Evolutionary conservation across 1,284 basidiomycete genomes (phyloP), one percentile per base, ranked within the genome.

Genomic region (Tilletia horrida): DNA sequence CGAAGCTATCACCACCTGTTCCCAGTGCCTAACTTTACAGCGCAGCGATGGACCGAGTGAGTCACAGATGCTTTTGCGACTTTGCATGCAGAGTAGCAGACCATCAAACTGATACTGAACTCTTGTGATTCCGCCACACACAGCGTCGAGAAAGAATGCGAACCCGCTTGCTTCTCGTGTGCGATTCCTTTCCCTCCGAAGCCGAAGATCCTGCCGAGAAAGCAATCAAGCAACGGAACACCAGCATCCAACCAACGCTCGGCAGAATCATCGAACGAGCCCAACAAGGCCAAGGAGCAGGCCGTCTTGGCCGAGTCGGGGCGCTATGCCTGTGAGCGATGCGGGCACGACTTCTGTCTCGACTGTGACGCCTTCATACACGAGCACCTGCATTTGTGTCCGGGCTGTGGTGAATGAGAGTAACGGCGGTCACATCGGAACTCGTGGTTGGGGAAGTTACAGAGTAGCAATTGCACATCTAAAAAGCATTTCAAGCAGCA

Each of bases 1-100:
- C 85, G 95, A 72, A 96, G 93, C 78, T 96, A 95, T 82, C 91
- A 94, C 77, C 93, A 95, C 81, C 82, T 96, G 44, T 96, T 96
- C 80, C 93, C 93, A 0, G 93, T 94, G 29, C 88, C 88, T 76
- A 85, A 89, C 9, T 95, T 90, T 82, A 83, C 86, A 69, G 86
- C 90, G 13, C 87, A 93, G 7, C 55, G 63, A 52, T 76, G 75
- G 73, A 44, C 23, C 25, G 40, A 23, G 43, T 44, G 62, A 21
- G 25, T 16, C 16, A 40, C 35, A 31, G 9, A 14, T 23, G 18
- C 25, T 14, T 21, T 3, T 6, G 13, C 43, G n/a, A n/a, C n/a
- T n/a, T n/a, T n/a, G n/a, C n/a, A n/a, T n/a, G n/a, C n/a, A n/a
- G n/a, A n/a, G n/a, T n/a, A n/a, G n/a, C n/a, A n/a, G n/a, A n/a